A percentile compares a stretch with the other conserved stretches of the same genome.
These are phyloP conservation scores for Sherardia arvensis DNA, from an alignment of 257 asterid species.

Conservation along the genomic window DNA sequence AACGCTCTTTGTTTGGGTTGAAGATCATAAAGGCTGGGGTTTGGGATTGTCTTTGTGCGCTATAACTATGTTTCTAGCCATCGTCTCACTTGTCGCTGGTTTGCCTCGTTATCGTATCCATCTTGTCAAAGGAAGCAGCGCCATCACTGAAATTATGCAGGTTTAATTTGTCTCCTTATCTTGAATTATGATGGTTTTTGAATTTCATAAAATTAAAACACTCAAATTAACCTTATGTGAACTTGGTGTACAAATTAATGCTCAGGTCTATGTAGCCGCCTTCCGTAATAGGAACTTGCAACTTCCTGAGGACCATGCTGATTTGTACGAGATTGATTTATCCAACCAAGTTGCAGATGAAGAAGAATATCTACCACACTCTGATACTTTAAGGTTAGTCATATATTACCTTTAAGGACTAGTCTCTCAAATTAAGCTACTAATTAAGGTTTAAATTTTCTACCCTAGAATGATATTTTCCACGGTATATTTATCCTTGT, in stretches of 20 bases:
- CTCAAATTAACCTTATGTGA: neutral
- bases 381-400: slow-evolving; percentile 36
- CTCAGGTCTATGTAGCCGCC: slow-evolving; percentile 62
- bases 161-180: slow-evolving; percentile 12
- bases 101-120: slow-evolving; percentile 50
- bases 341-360: slow-evolving; percentile 36
- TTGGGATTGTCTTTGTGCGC: slow-evolving; percentile 45
- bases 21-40: slow-evolving; percentile 74
- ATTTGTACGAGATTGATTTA: slow-evolving; percentile 37
- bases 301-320: slow-evolving; percentile 35
- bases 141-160: slow-evolving; percentile 48
- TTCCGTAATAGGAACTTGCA: slow-evolving; percentile 44
- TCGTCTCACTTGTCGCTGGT: slow-evolving; percentile 32
- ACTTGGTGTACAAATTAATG: no score
- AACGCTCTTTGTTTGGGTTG: slow-evolving; percentile 56
- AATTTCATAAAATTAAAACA: no score
- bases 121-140: slow-evolving; percentile 51
- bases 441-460: no score
- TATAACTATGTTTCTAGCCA: slow-evolving; percentile 39
- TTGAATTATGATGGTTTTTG: neutral
- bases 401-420: neutral
- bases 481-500: no score
- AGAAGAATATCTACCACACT: slow-evolving; percentile 46
- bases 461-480: no score
- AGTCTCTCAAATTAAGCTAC: no score